phyloP scores from a whole-genome alignment of 2,329 filamentous ascomycete species.

The Fusarium nodosum region DNA sequence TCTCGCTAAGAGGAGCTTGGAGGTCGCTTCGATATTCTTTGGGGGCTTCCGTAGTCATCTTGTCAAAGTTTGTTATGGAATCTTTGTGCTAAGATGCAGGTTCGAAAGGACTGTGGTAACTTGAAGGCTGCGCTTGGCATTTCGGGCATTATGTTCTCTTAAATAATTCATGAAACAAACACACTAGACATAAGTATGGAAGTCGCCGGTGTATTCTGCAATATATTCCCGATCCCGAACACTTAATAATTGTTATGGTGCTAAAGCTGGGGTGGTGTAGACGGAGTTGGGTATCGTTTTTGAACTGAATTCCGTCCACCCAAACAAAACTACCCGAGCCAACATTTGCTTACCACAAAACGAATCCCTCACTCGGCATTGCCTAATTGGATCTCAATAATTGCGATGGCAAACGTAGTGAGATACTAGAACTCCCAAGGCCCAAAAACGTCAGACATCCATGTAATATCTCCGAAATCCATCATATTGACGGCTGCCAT shows the following conservation, averaged over 20 bases:
- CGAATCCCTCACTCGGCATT: not conserved
- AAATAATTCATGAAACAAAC: conserved; percentile 15
- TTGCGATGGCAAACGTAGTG: not conserved
- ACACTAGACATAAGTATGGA: conserved; percentile 17
- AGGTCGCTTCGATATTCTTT: conserved; percentile 4
- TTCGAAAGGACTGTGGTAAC: not conserved
- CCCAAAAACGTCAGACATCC: conserved; percentile 57
- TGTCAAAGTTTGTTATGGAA: not conserved
- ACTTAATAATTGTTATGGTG: conserved; percentile 14
- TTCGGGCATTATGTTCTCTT: conserved; percentile 27
- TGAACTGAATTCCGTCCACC: conserved; percentile 29
- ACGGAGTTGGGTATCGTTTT: conserved; percentile 27
- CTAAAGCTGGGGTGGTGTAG: conserved; percentile 27
- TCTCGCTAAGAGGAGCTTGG: not conserved
- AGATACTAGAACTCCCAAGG: conserved; percentile 54
- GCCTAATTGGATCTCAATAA: conserved; percentile 4
- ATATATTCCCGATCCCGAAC: conserved; percentile 16
- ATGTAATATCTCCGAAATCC: conserved; percentile 55
- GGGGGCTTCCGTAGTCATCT: conserved; percentile 11
- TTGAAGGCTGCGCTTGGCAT: conserved; percentile 1
- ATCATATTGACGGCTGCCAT: conserved; percentile 45
- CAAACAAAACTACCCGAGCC: conserved; percentile 3
- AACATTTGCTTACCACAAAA: not conserved
- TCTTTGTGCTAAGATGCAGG: not conserved
- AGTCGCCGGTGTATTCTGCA: conserved; percentile 8